Conservation (phyloP, 805 yeast genomes). For the Starmerella asiatica region DNA sequence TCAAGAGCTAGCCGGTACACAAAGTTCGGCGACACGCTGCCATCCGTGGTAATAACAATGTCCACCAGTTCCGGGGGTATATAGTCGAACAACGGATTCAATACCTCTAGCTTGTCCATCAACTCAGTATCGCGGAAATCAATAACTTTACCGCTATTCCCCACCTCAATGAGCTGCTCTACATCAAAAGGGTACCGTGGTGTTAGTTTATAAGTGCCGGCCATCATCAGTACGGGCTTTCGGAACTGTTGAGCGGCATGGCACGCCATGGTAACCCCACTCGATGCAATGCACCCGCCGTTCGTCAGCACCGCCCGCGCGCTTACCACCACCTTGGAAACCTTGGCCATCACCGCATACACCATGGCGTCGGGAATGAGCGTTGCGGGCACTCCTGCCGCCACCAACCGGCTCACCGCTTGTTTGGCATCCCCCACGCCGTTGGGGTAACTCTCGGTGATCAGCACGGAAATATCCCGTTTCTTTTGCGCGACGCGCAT, state of each 20-base stretch:
- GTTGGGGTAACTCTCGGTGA: conserved; percentile 87
- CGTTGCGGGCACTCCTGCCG: conserved; percentile 77
- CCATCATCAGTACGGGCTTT: conserved; percentile 93
- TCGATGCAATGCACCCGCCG: conserved; percentile 81
- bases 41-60: conserved; percentile 86
- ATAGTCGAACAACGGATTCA: conserved; percentile 83
- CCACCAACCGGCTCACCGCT: conserved; percentile 67
- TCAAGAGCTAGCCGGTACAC: conserved; percentile 90
- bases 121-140: conserved; percentile 57
- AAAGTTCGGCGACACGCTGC: conserved; percentile 93
- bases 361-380: conserved; percentile 87
- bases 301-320: conserved; percentile 87
- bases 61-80: conserved; percentile 90
- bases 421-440: conserved; percentile 62
- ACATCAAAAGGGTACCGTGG: conserved; percentile 86
- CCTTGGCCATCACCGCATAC: conserved; percentile 92
- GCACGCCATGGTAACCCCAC: conserved; percentile 86
- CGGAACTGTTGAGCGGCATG: conserved; percentile 90
- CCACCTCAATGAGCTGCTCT: conserved; percentile 74
- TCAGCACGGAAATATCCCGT: conserved; percentile 76
- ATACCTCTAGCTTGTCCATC: conserved; percentile 61
- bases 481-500: conserved; percentile 79
- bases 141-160: conserved; percentile 81
- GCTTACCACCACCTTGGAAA: conserved; percentile 90
- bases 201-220: conserved; percentile 84